phyloP scores from a whole-genome alignment of 2,329 filamentous ascomycete species.

The Aspergillus awamori region DNA sequence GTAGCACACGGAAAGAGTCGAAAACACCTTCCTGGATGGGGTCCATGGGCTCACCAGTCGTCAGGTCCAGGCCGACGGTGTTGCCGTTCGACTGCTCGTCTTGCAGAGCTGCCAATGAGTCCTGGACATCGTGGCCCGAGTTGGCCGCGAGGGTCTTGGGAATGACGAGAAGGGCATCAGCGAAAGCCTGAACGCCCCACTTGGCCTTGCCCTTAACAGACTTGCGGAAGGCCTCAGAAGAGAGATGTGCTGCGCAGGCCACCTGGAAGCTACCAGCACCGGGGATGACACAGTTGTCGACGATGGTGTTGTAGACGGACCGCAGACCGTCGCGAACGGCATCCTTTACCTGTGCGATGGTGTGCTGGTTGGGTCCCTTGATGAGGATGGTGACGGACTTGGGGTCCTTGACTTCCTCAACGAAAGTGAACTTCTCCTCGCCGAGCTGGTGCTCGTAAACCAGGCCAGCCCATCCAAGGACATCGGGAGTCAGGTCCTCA shows the following conservation, averaged over 20 bases:
- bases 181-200: conserved; percentile 92
- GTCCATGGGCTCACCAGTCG: conserved; percentile 91
- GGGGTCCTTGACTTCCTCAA: conserved; percentile 97
- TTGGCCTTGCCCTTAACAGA: conserved; percentile 97
- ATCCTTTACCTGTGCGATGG: conserved; percentile 94
- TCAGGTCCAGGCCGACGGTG: conserved; percentile 80
- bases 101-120: conserved; percentile 82
- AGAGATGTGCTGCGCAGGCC: conserved; percentile 83
- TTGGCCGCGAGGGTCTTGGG: conserved; percentile 97
- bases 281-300: conserved; percentile 93
- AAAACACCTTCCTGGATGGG: conserved; percentile 89
- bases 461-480: conserved; percentile 91
- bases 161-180: conserved; percentile 91
- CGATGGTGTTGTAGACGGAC: conserved; percentile 99
- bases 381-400: conserved; percentile 98
- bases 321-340: conserved; percentile 92
- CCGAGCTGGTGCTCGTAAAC: conserved; percentile 97
- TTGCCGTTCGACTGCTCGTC: conserved; percentile 85
- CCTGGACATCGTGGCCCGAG: conserved; percentile 94
- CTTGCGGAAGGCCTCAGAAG: conserved; percentile 82
- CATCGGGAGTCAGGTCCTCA: conserved; percentile 83
- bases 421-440: conserved; percentile 98
- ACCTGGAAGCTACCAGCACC: conserved; percentile 96
- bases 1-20: conserved; percentile 91
- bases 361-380: conserved; percentile 96